A percentile compares a stretch with the other conserved stretches of the same genome.
phyloP scores from a whole-genome alignment of 2,329 filamentous ascomycete species.

The Drechslerella stenobrocha region DNA sequence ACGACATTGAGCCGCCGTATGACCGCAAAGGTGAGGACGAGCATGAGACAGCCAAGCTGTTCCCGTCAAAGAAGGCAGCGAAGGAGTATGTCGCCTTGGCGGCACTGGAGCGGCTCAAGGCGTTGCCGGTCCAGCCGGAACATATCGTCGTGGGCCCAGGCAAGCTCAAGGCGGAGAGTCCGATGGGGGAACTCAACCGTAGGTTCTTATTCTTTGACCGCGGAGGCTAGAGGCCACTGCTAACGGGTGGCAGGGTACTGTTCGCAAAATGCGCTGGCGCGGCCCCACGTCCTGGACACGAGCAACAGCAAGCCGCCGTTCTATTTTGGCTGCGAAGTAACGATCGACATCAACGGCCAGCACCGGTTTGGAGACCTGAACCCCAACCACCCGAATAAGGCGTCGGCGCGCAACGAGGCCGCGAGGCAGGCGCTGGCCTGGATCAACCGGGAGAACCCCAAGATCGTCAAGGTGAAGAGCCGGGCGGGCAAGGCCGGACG shows the following conservation, averaged over 20 bases:
- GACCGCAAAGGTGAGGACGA: slow-evolving; percentile 30
- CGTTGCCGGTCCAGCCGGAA: slow-evolving; percentile 12
- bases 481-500: slow-evolving; percentile 29
- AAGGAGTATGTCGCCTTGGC: slow-evolving; percentile 33
- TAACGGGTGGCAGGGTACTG: slow-evolving; percentile 20
- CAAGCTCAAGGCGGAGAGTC: slow-evolving; percentile 36
- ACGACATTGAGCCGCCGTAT: slow-evolving; percentile 15
- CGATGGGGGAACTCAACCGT: slow-evolving; percentile 46
- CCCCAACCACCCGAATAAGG: slow-evolving; percentile 29
- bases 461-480: slow-evolving; percentile 33
- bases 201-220: background rate
- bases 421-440: slow-evolving; percentile 25
- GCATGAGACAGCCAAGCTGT: slow-evolving; percentile 24
- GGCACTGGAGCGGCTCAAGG: slow-evolving; percentile 22
- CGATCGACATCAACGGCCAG: slow-evolving; percentile 32
- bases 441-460: slow-evolving; percentile 32
- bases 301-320: slow-evolving; percentile 42
- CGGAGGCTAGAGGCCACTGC: background rate
- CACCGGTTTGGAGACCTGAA: slow-evolving; percentile 21
- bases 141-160: slow-evolving; percentile 28
- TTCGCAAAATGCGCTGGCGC: slow-evolving; percentile 38
- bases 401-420: slow-evolving; percentile 29
- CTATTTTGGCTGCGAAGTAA: slow-evolving; percentile 44
- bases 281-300: slow-evolving; percentile 37
- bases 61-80: slow-evolving; percentile 42